phyloP scores from a whole-genome alignment of 73 alveolate genomes.

The Urostyla sp. region DNA sequence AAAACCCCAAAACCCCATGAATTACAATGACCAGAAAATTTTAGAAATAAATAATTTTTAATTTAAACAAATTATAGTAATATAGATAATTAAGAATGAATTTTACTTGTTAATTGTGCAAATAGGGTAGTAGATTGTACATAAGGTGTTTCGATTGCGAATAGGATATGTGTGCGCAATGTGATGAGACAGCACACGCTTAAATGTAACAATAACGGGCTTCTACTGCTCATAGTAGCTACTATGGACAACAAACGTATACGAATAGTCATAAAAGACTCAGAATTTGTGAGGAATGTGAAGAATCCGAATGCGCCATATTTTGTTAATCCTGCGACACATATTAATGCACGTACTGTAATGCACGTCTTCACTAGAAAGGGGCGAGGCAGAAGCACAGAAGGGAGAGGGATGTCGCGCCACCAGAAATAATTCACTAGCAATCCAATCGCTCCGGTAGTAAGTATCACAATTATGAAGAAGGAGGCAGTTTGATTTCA shows the following conservation, averaged over 20 bases:
- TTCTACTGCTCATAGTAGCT: not conserved
- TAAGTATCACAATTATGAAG: not conserved
- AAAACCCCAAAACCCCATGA: too few relatives aligned
- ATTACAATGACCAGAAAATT: too few relatives aligned
- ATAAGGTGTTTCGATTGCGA: constrained; percentile 26
- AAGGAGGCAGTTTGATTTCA: too few relatives aligned
- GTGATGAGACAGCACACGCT: constrained; percentile 29
- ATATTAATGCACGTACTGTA: constrained; percentile 18
- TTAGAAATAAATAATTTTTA: too few relatives aligned
- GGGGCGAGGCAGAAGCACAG: constrained; percentile 42
- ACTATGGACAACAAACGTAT: too few relatives aligned
- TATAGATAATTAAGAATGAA: constrained; percentile 54
- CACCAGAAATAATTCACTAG: constrained; percentile 31
- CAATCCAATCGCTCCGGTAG: not conserved
- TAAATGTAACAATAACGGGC: not conserved
- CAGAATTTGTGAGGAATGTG: constrained; percentile 58
- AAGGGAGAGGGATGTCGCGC: not conserved
- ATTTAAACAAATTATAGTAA: too few relatives aligned
- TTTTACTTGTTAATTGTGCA: constrained; percentile 42
- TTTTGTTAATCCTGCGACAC: constrained; percentile 21
- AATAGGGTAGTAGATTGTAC: constrained; percentile 6
- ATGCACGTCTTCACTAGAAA: constrained; percentile 21
- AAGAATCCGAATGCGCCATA: constrained; percentile 50
- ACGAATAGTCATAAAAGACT: constrained; percentile 28
- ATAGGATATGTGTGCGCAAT: constrained; percentile 37